Evolutionary conservation across 352 stramenopile species (phyloP), one percentile per base, ranked within the genome.

Genomic region (Blastocystis sp.): DNA sequence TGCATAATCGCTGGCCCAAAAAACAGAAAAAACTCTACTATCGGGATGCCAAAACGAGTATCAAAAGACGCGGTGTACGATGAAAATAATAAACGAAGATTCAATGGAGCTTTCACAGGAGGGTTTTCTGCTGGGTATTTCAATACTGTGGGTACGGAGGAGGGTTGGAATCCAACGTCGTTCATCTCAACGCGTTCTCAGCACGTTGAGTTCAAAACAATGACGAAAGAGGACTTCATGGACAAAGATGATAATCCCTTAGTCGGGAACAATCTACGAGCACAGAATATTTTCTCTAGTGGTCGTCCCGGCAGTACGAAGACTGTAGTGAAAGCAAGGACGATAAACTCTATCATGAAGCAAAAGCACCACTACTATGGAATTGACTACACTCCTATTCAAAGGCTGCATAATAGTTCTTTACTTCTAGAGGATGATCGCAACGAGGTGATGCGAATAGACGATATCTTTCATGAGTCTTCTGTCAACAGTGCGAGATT

Each of bases 91-190:
- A 63, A 88, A 45, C 77, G 90, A 43, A 92, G 94, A 70, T 97
- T 98, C 91, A 94, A 98, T 90, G 95, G 95, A 79, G 95, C 95
- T 15, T 98, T 98, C 91, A 97, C 94, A 0, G 95, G 95, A 68
- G 95, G 95, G 39, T 98, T 96, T 91, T 96, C 94, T 9, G 95
- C 95, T 47, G 95, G 95, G 43, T 97, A 97, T 90, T 97, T 93
- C 91, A 98, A 98, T 90, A 95, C 94, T n/a, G 95, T 96, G 3
- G 94, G 94, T 29, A 94, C 84, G 41, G 93, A 94, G 53, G 93
- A 96, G 90, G 95, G 95, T 91, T 98, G 94, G 94, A 91, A 91
- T 55, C 95, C 95, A 5, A 91, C 80, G 23, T 92, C 91, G 15
- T 97, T 97, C 89, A 91, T 91, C 6, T 97, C 94, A 3, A 96